Evolutionary conservation across 139 green algal species (phyloP), one percentile per base, ranked within the genome.

Genomic region (Chlamydomonas schloesseri): DNA sequence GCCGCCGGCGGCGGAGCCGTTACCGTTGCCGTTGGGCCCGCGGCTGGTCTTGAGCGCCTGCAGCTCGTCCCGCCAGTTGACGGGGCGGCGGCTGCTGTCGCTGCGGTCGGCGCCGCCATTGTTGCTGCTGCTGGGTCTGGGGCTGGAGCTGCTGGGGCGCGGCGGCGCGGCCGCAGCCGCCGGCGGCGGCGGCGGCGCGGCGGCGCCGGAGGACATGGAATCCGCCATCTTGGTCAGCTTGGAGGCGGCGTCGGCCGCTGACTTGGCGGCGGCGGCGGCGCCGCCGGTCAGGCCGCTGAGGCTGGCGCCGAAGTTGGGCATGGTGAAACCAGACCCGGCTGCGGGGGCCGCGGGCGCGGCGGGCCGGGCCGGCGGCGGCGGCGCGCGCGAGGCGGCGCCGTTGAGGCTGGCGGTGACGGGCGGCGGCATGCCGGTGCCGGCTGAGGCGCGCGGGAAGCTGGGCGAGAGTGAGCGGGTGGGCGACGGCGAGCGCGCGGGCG

Each of bases 21-120:
- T 47, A 64, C 46, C 29, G n/a, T 33, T 46, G 67, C 17, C 1
- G 78, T 67, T 17, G 47, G 8, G n/a, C 26, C 64, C 78, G 23
- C 64, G 78, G 46, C 0, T 53, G 4, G 64, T 31, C 46, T 36
- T 24, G 10, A 84, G 42, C 46, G 65, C 64, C 68, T 26, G 68
- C 42, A 86, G 80, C 80, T 77, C 67, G 3, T 78, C 68, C 4
- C 80, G 80, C 80, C 80, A 86, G 53, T 86, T 78, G 31, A 21
- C 14, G 47, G 24, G 2, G n/a, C 68, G 67, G 70, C 18, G 18
- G 62, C 14, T 23, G 60, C 77, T 84, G 36, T 42, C 46, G 65
- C 79, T 85, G 31, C 65, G n/a, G 64, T 62, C 37, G 37, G 29
- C 13, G 65, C 47, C 62, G 37, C 34, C 62, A 31, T 13, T 0